A percentile compares a stretch with the other conserved stretches of the same genome.
Conservation (phyloP, 768 basidiomycete species). For the Epithele typhae region DNA sequence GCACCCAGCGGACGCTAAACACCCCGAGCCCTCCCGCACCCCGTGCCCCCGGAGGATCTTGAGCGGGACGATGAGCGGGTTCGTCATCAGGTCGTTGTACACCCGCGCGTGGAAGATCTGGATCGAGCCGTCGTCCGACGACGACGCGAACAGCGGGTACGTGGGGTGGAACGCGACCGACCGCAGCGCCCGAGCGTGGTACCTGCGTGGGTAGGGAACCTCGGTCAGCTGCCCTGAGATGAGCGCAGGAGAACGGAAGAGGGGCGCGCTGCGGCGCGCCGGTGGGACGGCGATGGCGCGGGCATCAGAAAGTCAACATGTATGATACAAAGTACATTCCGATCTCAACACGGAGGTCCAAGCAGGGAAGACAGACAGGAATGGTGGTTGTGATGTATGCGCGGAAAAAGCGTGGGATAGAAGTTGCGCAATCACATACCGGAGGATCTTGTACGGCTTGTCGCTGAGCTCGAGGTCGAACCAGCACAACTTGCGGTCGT, state of each 20-base stretch:
- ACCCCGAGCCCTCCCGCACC: constrained; percentile 87
- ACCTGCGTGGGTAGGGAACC: constrained; percentile 42
- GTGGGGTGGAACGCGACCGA: constrained; percentile 90
- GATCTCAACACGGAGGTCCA: too few species aligned
- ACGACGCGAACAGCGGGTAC: constrained; percentile 94
- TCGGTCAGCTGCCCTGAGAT: background rate
- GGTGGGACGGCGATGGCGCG: too few species aligned
- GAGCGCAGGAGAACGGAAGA: too few species aligned
- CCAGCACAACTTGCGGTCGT: constrained; percentile 98
- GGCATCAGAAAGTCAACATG: too few species aligned
- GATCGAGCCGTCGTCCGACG: constrained; percentile 95
- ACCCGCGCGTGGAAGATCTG: constrained; percentile 96
- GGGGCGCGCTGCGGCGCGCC: too few species aligned
- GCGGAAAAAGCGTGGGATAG: background rate
- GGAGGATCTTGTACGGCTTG: constrained; percentile 94
- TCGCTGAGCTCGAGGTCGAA: constrained; percentile 96
- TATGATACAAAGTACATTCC: too few species aligned
- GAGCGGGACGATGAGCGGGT: constrained; percentile 95
- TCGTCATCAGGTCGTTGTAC: constrained; percentile 93
- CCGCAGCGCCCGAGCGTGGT: constrained; percentile 91
- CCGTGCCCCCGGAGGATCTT: constrained; percentile 94
- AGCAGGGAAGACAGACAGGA: too few species aligned
- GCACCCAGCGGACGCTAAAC: constrained; percentile 86
- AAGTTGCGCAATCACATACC: constrained; percentile 57
- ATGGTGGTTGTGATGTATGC: background rate